Conservation (phyloP, 805 yeast species). For the Candida nitratophila region DNA sequence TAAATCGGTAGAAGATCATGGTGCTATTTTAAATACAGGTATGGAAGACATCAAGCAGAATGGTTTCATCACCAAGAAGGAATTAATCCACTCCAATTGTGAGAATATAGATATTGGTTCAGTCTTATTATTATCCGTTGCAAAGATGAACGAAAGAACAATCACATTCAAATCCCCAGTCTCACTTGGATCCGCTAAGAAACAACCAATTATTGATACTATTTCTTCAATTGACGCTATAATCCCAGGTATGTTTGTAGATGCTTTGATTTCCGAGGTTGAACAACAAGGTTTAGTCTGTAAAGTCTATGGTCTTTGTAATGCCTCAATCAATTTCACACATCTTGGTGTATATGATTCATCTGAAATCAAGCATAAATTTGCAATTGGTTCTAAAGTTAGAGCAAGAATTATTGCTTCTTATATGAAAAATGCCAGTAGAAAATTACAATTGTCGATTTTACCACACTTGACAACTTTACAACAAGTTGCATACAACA, state of each 20-base stretch:
- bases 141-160: slow-evolving; percentile 46
- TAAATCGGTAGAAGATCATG: slow-evolving; percentile 85
- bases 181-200: slow-evolving; percentile 32
- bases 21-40: slow-evolving; percentile 72
- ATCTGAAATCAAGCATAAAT: slow-evolving; percentile 50
- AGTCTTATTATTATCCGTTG: slow-evolving; percentile 56
- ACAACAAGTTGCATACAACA: no score
- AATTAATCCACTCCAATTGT: slow-evolving; percentile 35
- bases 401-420: slow-evolving; percentile 68
- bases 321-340: slow-evolving; percentile 61
- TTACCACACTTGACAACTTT: slow-evolving; percentile 29
- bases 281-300: slow-evolving; percentile 58
- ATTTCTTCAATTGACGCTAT: slow-evolving; percentile 73
- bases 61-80: slow-evolving; percentile 76
- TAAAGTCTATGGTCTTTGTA: slow-evolving; percentile 66
- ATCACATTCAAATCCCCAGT: slow-evolving; percentile 47
- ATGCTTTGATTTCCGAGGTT: slow-evolving; percentile 59
- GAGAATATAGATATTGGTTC: slow-evolving; percentile 48
- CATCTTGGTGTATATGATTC: slow-evolving; percentile 47
- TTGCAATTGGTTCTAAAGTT: slow-evolving; percentile 57
- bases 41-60: slow-evolving; percentile 31
- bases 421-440: slow-evolving; percentile 39
- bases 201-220: slow-evolving; percentile 41
- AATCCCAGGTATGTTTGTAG: slow-evolving; percentile 79
- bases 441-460: slow-evolving; percentile 57